Evolutionary conservation across 2,329 filamentous ascomycete species (phyloP), one percentile per base, ranked within the genome.

Genomic region (Delphinella strobiligena): DNA sequence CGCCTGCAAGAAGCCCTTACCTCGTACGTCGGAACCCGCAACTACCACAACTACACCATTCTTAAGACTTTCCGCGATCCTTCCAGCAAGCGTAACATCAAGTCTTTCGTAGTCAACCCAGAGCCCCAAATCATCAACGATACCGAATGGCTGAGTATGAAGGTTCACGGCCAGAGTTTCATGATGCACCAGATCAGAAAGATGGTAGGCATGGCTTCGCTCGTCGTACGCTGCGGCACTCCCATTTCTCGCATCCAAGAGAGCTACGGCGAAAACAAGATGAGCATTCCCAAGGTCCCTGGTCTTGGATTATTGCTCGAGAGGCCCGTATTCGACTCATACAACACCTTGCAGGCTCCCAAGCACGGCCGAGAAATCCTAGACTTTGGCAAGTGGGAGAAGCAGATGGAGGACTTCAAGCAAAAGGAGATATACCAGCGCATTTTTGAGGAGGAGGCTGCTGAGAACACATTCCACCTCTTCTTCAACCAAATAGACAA

Each of bases 131-230:
- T 59, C 7, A 60, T 59, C 27, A 54, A 56, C 33, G 56, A 56
- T 9, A 95, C 87, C 2, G 83, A 98, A 66, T 98, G 91, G 91
- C 70, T 98, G 4, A 91, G 82, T 32, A 70, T 96, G 49, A 94
- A 93, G 59, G 88, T 98, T 17, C 91, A 98, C 61, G 91, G 91
- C 0, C 91, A 98, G 62, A 89, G 82, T 55, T 98, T 98, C 71
- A 98, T 98, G 91, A 98, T 98, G 91, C 91, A 98, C 62, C 91
- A 98, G 66, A 98, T 98, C 61, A 81, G 91, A 54, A 98, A 96
- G 64, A 96, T 98, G 91, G 85, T 98, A 12, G 86, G 84, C 41
- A 87, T 98, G 81, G 85, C 78, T 7, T 78, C 85, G 24, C 69
- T 98, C 44, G 69, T 89, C 4, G 81, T 93, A 5, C 80, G 91